Conservation (phyloP, 2,329 filamentous ascomycete genomes). For the Beauveria sp. region DNA sequence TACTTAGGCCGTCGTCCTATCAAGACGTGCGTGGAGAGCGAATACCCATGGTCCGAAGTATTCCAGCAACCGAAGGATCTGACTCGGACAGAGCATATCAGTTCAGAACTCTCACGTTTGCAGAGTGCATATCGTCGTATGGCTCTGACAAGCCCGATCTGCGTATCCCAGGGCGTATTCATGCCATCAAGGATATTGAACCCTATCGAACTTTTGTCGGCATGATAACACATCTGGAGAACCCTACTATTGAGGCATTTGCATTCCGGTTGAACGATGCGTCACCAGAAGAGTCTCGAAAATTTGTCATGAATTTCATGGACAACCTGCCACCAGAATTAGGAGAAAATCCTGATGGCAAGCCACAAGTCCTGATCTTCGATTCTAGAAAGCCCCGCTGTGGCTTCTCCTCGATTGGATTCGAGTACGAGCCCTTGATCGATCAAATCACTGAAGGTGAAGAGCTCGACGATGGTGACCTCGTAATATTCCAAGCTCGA, state of each 20-base stretch:
- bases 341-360: slow-evolving; percentile 63
- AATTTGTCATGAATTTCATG: slow-evolving; percentile 64
- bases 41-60: slow-evolving; percentile 24
- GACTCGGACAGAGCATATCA: slow-evolving; percentile 19
- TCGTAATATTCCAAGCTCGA: slow-evolving; percentile 76
- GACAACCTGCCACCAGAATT: slow-evolving; percentile 53
- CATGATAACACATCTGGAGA: slow-evolving; percentile 63
- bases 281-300: slow-evolving; percentile 43
- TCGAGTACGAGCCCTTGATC: slow-evolving; percentile 52
- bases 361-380: slow-evolving; percentile 69
- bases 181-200: slow-evolving; percentile 51
- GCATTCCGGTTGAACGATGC: slow-evolving; percentile 53
- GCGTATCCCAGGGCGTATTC: slow-evolving; percentile 62
- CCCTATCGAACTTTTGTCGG: slow-evolving; percentile 54
- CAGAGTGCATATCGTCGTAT: slow-evolving; percentile 61
- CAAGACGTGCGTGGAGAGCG: slow-evolving; percentile 42
- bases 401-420: slow-evolving; percentile 69
- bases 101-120: slow-evolving; percentile 29
- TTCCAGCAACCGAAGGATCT: slow-evolving; percentile 12
- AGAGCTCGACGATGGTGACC: slow-evolving; percentile 53
- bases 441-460: slow-evolving; percentile 29
- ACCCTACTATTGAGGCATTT: slow-evolving; percentile 69
- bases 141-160: slow-evolving; percentile 92
- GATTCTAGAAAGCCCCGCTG: slow-evolving; percentile 66
- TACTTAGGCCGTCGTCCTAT: slow-evolving; percentile 46